These are phyloP conservation scores for Dryas alaskensis DNA, from an alignment of 306 rosid species.

Conservation along the genomic window DNA sequence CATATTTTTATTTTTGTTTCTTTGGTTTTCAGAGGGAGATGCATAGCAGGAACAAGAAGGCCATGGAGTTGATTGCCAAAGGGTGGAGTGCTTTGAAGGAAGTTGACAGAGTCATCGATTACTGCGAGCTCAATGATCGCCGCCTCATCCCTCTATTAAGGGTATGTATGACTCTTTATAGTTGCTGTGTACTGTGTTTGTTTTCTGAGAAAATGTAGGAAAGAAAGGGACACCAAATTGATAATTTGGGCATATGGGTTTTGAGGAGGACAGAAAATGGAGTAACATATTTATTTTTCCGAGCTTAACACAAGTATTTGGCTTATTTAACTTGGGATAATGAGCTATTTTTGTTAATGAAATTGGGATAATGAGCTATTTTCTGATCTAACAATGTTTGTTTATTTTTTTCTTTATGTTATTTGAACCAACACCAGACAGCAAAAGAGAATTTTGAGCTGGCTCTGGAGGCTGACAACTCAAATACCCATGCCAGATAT, in stretches of 20 bases:
- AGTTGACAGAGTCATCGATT: conserved; percentile 87
- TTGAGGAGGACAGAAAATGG: background rate
- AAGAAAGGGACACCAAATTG: background rate
- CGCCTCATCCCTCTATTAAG: conserved; percentile 83
- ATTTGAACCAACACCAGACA: conserved; percentile 38
- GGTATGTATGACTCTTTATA: conserved; percentile 26
- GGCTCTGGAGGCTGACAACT: conserved; percentile 81
- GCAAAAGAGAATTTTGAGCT: conserved; percentile 92
- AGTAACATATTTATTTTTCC: background rate
- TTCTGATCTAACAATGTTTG: background rate
- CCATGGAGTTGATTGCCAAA: conserved; percentile 78
- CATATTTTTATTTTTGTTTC: background rate
- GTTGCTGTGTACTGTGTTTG: background rate
- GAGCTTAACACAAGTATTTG: too few relatives aligned
- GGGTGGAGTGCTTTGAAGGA: conserved; percentile 88
- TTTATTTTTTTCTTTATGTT: background rate
- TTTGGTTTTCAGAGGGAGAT: conserved; percentile 52
- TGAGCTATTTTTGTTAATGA: background rate
- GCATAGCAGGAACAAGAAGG: conserved; percentile 85
- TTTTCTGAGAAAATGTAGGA: background rate
- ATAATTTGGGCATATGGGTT: background rate
- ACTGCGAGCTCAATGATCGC: conserved; percentile 66
- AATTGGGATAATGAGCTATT: background rate
- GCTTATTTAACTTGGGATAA: too few relatives aligned
- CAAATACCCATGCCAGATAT: conserved; percentile 78